Evolutionary conservation across 208 protist genomes (phyloP).

Genomic region (Wallacemonas collosoma): DNA sequence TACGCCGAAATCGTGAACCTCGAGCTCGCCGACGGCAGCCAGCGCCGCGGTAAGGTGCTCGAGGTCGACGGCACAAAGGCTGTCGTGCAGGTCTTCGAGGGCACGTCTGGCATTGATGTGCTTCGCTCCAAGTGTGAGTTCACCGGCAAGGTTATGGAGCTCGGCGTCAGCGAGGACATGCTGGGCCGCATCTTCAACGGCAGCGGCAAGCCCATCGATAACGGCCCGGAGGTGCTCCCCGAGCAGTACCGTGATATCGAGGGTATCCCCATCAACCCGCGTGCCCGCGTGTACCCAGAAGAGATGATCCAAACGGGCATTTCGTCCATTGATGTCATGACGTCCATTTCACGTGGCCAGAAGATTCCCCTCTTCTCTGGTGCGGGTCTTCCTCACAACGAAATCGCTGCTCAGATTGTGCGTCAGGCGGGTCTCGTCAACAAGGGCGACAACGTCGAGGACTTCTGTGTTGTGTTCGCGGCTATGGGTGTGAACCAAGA

Average conservation of each 20-base stretch:
- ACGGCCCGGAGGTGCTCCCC: slow-evolving; percentile 97
- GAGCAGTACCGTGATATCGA: slow-evolving; percentile 99
- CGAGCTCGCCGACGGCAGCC: slow-evolving; percentile 95
- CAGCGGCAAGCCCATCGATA: slow-evolving; percentile 99
- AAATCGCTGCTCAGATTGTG: slow-evolving; percentile 99
- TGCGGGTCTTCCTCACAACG: slow-evolving; percentile 99
- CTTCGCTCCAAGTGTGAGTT: slow-evolving; percentile 97
- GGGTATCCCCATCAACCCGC: slow-evolving; percentile 99
- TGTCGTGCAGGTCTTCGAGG: slow-evolving; percentile 99
- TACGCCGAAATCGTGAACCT: slow-evolving; percentile 99
- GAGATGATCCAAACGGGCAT: slow-evolving; percentile 99
- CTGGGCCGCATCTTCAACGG: slow-evolving; percentile 99
- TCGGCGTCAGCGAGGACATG: slow-evolving; percentile 99
- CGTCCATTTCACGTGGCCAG: slow-evolving; percentile 99
- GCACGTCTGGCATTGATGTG: slow-evolving; percentile 99
- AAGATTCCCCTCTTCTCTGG: slow-evolving; percentile 99
- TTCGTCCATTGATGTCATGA: slow-evolving; percentile 99
- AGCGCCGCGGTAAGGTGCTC: slow-evolving; percentile 97
- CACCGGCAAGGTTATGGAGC: slow-evolving; percentile 98
- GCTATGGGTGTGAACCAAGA: slow-evolving; percentile 99
- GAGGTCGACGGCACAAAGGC: slow-evolving; percentile 98
- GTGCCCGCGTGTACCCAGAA: slow-evolving; percentile 98
- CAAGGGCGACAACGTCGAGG: slow-evolving; percentile 89
- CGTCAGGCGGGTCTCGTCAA: slow-evolving; percentile 99
- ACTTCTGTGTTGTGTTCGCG: slow-evolving; percentile 99